phyloP scores from a whole-genome alignment of 2,329 filamentous ascomycete genomes.

The Clarireedia homoeocarpa region DNA sequence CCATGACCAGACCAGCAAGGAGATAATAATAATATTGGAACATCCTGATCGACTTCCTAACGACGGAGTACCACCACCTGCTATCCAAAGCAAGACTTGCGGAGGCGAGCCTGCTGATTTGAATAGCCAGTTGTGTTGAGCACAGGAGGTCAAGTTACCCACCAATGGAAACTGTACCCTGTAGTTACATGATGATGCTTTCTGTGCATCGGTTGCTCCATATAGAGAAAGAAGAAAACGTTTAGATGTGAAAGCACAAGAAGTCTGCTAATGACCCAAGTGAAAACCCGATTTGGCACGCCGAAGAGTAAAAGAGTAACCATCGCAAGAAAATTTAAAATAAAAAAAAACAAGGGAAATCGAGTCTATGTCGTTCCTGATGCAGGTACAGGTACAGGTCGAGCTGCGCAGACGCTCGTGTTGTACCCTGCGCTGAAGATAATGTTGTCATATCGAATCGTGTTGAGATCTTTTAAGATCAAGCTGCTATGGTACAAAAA shows the following conservation, averaged over 20 bases:
- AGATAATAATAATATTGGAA: slow-evolving; percentile 16
- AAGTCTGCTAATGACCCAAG: slow-evolving; percentile 23
- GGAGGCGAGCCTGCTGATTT: too few relatives aligned
- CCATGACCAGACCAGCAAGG: slow-evolving; percentile 11
- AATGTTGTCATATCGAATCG: slow-evolving; percentile 23
- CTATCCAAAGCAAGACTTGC: background rate
- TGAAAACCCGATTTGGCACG: slow-evolving; percentile 21
- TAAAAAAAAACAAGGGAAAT: slow-evolving; percentile 13
- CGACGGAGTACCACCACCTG: background rate
- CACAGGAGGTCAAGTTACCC: background rate
- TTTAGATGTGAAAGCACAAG: slow-evolving; percentile 24
- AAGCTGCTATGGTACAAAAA: slow-evolving; percentile 29
- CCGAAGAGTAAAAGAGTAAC: slow-evolving; percentile 13
- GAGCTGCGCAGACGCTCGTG: slow-evolving; percentile 28
- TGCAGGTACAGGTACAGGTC: slow-evolving; percentile 29
- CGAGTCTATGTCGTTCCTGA: slow-evolving; percentile 22
- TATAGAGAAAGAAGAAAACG: slow-evolving; percentile 13
- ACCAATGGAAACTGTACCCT: slow-evolving; percentile 7
- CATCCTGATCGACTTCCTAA: background rate
- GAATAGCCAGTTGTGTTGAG: background rate
- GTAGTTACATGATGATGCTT: slow-evolving; percentile 5
- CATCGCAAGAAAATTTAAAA: slow-evolving; percentile 14
- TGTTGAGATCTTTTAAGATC: slow-evolving; percentile 27
- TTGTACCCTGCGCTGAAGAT: slow-evolving; percentile 27
- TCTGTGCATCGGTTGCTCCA: background rate